Base-by-base conservation (phyloP, 75 land plant genomes). In the Gnetum montanum region DNA sequence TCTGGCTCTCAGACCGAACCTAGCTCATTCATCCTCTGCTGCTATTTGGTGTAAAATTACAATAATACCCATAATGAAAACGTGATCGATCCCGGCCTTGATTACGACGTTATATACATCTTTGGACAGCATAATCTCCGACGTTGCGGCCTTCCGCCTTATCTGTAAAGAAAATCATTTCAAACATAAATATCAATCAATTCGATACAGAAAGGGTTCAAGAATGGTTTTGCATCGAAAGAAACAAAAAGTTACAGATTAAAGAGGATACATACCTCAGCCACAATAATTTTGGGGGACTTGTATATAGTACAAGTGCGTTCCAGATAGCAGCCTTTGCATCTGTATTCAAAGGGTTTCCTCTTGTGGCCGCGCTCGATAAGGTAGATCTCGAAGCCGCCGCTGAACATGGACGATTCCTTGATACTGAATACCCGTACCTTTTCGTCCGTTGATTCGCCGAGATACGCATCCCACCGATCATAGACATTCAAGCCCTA, bases 1-100 rank as follows among this genome's bases (percentile, higher is more conserved):
- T n/a, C n/a, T n/a, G n/a, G n/a, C n/a, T n/a, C n/a, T n/a, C n/a
- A n/a, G n/a, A n/a, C n/a, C n/a, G n/a, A n/a, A n/a, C n/a, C n/a
- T n/a, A n/a, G n/a, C n/a, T n/a, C n/a, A n/a, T n/a, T 51, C 54
- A 31, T 51, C 8, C 31, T 51, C 54, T 31, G 24, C 36, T 18
- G 13, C 10, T 23, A 51, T 51, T 35, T 51, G 54, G 31, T 51
- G 33, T 10, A 51, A 23, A 51, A 6, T 6, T 10, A 51, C 22
- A 5, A 51, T 11, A 3, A 51, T n/a, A 51, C 22, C 35, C 22
- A 31, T 51, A 13, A 51, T 51, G 19, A 31, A 51, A 30, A 34
- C 23, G 3, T 51, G 22, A 31, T 51, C 23, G 0, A 8, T 2
- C 0, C 54, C 12, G 3, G 20, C 35, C 19, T 6, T 29, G 16